phyloP scores from a whole-genome alignment of 2,329 filamentous ascomycete species.

The Alternaria infectoria region DNA sequence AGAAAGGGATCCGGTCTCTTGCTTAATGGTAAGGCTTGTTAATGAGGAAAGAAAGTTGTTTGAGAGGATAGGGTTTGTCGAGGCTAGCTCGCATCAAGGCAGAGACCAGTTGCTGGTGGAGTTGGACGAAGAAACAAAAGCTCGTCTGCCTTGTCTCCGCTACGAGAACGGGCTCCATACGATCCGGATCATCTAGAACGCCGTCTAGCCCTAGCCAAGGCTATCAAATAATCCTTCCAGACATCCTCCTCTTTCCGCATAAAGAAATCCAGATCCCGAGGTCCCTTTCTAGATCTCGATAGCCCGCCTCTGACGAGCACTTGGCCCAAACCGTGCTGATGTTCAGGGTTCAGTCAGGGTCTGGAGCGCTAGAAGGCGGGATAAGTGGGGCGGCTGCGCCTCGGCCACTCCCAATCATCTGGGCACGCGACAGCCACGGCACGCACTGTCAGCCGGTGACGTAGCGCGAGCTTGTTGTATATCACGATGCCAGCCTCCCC shows the following conservation, averaged over 20 bases:
- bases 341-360: slow-evolving; percentile 12
- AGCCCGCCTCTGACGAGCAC: slow-evolving; percentile 2
- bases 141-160: slow-evolving; percentile 12
- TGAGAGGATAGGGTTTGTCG: not conserved
- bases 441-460: slow-evolving; percentile 18
- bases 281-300: not conserved
- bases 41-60: not conserved
- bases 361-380: not conserved
- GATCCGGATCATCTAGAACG: slow-evolving; percentile 14
- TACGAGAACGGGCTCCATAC: slow-evolving; percentile 16
- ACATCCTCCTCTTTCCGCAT: not conserved
- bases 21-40: not conserved
- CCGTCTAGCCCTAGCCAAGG: not conserved
- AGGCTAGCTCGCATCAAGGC: not conserved
- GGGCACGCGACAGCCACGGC: slow-evolving; percentile 12
- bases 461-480: slow-evolving; percentile 11
- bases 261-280: not conserved
- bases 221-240: not conserved
- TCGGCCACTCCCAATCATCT: slow-evolving; percentile 10
- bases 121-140: slow-evolving; percentile 11
- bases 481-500: not conserved
- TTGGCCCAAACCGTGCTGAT: slow-evolving; percentile 1
- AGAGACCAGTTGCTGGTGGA: not conserved
- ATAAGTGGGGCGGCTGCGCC: slow-evolving; percentile 3
- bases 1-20: not conserved